Evolutionary conservation across 257 asterid species (phyloP).

Genomic region (Catharanthus roseus): DNA sequence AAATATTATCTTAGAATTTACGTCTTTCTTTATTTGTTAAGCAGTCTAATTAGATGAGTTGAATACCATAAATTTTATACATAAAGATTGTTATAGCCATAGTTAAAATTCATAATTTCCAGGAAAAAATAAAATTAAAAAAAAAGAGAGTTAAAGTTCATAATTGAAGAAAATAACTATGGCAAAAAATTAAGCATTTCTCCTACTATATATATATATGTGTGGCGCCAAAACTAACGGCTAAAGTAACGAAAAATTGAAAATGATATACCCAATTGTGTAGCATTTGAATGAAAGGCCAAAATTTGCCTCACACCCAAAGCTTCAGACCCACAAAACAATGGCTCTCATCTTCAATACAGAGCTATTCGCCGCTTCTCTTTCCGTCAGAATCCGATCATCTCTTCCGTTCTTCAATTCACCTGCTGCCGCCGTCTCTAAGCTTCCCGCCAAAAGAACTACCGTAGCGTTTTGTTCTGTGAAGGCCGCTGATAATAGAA

Average conservation of each 20-base stretch:
- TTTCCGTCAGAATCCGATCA: constrained; percentile 37
- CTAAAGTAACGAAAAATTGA: not conserved
- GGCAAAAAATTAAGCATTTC: not conserved
- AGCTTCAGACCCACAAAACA: not conserved
- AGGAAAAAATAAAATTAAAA: too few species aligned
- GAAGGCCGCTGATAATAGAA: constrained; percentile 16
- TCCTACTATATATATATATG: too few species aligned
- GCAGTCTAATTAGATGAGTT: too few species aligned
- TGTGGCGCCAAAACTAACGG: constrained; percentile 22
- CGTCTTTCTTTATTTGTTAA: too few species aligned
- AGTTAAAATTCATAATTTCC: too few species aligned
- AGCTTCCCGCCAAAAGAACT: constrained; percentile 22
- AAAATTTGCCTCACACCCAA: constrained; percentile 15
- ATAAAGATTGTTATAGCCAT: too few species aligned
- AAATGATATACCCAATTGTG: not conserved
- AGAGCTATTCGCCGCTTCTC: constrained; percentile 32
- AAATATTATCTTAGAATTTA: too few species aligned
- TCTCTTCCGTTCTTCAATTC: constrained; percentile 27
- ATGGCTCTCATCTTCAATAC: constrained; percentile 27
- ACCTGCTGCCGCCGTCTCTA: constrained; percentile 18
- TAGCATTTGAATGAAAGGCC: constrained; percentile 27
- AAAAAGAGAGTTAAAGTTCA: too few species aligned
- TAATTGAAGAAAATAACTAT: too few species aligned
- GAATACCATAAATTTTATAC: too few species aligned
- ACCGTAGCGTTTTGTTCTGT: constrained; percentile 10